Evolutionary conservation across 2,329 filamentous ascomycete genomes (phyloP), one percentile per base, ranked within the genome.

Genomic region (Harringtonia aguacate): DNA sequence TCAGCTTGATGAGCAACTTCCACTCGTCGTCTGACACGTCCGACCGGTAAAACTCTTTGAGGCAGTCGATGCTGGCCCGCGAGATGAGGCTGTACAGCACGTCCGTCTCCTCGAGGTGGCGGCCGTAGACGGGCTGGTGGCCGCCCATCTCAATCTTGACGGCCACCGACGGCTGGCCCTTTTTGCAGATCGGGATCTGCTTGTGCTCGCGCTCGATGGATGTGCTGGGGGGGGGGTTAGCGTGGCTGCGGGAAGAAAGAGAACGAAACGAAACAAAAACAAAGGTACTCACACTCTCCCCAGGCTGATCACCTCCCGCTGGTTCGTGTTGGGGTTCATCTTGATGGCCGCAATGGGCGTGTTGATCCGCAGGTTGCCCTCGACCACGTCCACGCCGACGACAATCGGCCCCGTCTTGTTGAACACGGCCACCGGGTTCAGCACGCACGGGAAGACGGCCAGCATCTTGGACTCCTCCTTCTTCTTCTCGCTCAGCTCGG

Each of bases 131-230:
- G 15, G 92, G 94, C 69, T 98, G 92, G 61, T 90, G 86, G 46
- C 81, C 68, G 43, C 88, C 90, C 77, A 81, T 82, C 68, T 98
- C 94, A 56, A 98, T 94, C 74, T 98, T 98, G 70, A 98, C 74
- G 18, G 92, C 92, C 10, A 98, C 94, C 2, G 88, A 94, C n/a
- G 94, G 92, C 59, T 94, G 86, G 42, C 90, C 90, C 68, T 88
- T 90, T 67, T 98, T 98, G 71, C 87, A 94, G 46, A 95, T 74
- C 10, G 74, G 77, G 53, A 98, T 82, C 51, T 92, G 80, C 70
- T 98, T 98, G 76, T 98, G 92, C 54, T 98, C 94, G 60, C 94
- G 83, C 65, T 98, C 90, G 58, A 98, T 98, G 2, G 84, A 89
- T 45, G 86, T 86, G n/a, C 89, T 95, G 57, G 20, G 28, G n/a